Percentiles rank a stretch among this genome's conserved stretches.
Evolutionary conservation across 768 basidiomycete genomes (phyloP).

Genomic region (Trametopsis cervina): DNA sequence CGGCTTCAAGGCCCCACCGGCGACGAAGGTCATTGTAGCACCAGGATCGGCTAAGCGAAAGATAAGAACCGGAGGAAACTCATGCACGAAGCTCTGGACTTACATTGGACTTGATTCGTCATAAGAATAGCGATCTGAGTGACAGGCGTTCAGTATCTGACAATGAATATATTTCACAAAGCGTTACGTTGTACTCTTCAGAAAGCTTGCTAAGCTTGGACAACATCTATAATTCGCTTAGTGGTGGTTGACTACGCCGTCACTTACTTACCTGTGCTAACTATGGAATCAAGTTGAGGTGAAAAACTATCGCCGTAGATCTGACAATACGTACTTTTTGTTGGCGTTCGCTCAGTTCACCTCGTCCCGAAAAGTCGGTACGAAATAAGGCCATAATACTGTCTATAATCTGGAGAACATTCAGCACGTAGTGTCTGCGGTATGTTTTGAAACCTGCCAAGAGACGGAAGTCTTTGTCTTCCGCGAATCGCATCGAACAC

Average conservation of each 20-base stretch:
- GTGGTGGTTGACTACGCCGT: no score
- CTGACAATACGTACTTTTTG: constrained; percentile 58
- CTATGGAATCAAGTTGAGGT: constrained; percentile 31
- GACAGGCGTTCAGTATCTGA: neutral
- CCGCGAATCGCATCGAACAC: constrained; percentile 81
- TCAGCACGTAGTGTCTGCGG: neutral
- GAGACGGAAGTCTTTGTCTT: constrained; percentile 78
- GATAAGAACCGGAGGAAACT: neutral
- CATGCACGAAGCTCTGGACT: constrained; percentile 10
- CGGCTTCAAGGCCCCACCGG: constrained; percentile 87
- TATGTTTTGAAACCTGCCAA: constrained; percentile 34
- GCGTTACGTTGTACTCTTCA: constrained; percentile 80
- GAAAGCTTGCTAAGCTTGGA: constrained; percentile 86
- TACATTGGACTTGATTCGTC: constrained; percentile 92
- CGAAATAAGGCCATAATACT: constrained; percentile 97
- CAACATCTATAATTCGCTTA: constrained; percentile 73
- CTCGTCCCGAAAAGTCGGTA: constrained; percentile 89
- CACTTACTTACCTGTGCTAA: constrained; percentile 73
- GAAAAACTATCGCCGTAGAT: neutral
- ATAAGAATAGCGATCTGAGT: constrained; percentile 73
- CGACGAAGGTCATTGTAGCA: constrained; percentile 92
- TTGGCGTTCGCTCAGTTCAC: constrained; percentile 89
- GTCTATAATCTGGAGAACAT: constrained; percentile 67
- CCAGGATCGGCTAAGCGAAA: constrained; percentile 74
- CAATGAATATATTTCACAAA: constrained; percentile 2